These are phyloP conservation scores for Botrytis byssoidea DNA, from an alignment of 2,329 filamentous ascomycete species.

Conservation along the genomic window DNA sequence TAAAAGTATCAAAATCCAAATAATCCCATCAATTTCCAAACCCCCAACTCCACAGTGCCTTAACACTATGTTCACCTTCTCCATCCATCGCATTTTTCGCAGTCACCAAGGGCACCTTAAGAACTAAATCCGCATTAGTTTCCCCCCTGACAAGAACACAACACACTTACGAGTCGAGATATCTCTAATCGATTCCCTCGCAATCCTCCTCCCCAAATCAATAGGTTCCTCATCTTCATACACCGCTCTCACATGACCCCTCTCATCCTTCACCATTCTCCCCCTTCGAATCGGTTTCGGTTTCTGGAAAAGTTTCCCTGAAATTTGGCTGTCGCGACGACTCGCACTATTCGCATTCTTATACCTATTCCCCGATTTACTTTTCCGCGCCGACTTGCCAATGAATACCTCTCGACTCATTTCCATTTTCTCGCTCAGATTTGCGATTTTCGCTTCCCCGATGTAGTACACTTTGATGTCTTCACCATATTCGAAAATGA, in stretches of 20 bases:
- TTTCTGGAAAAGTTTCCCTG: neutral
- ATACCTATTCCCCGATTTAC: neutral
- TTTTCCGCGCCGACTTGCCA: neutral
- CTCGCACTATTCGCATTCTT: neutral
- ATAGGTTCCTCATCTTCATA: neutral
- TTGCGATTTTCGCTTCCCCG: neutral
- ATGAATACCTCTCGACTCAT: neutral
- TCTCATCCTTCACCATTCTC: neutral
- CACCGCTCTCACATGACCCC: neutral
- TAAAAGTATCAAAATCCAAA: neutral
- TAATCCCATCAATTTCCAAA: neutral
- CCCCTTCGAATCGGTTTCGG: neutral
- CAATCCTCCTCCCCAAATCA: neutral
- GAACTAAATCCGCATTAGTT: neutral
- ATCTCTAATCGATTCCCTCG: neutral
- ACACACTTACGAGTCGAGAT: neutral
- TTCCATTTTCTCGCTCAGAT: neutral
- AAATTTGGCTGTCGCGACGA: neutral
- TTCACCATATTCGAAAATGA: neutral
- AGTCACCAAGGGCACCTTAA: neutral
- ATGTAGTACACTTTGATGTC: neutral
- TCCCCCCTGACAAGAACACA: neutral
- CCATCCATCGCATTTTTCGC: neutral
- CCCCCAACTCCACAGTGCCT: neutral
- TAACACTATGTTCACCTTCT: neutral